Conservation (phyloP, 1,139 yeast species). For the Debaryomyces singareniensis region DNA sequence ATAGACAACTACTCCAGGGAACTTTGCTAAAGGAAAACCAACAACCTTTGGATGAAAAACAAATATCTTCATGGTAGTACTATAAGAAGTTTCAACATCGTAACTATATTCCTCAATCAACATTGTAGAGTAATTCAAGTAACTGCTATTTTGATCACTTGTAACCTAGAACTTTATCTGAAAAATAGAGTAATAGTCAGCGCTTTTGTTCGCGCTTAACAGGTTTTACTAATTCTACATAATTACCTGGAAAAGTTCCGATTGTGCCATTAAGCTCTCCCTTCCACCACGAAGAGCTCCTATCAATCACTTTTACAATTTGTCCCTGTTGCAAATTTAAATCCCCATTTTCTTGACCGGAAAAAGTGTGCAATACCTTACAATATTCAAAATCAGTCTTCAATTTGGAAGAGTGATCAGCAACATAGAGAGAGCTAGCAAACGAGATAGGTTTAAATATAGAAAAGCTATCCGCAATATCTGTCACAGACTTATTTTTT, state of each 20-base stretch:
- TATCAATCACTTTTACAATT: constrained; percentile 35
- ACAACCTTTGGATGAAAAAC: too few relatives aligned
- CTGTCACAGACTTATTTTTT: constrained; percentile 10
- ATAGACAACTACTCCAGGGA: constrained; percentile 75
- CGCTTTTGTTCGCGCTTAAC: too few relatives aligned
- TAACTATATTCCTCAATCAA: too few relatives aligned
- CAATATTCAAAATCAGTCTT: constrained; percentile 12
- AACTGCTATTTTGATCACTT: too few relatives aligned
- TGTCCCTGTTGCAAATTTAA: constrained; percentile 47
- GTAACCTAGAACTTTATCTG: too few relatives aligned
- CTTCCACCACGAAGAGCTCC: constrained; percentile 53
- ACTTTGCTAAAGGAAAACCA: too few relatives aligned
- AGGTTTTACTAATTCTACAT: constrained; percentile 37
- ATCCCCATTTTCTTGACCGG: constrained; percentile 36
- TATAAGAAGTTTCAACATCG: too few relatives aligned
- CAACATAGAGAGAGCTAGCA: constrained; percentile 14
- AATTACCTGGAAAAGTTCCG: constrained; percentile 55
- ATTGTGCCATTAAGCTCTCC: constrained; percentile 42
- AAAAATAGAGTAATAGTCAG: too few relatives aligned
- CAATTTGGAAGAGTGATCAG: constrained; percentile 5
- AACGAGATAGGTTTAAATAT: constrained; percentile 11
- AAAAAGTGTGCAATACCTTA: constrained; percentile 27
- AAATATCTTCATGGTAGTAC: too few relatives aligned
- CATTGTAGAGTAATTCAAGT: too few relatives aligned
- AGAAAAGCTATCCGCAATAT: constrained; percentile 13